Base-by-base conservation (phyloP, 768 basidiomycete species). In the Cubamyces lactineus region DNA sequence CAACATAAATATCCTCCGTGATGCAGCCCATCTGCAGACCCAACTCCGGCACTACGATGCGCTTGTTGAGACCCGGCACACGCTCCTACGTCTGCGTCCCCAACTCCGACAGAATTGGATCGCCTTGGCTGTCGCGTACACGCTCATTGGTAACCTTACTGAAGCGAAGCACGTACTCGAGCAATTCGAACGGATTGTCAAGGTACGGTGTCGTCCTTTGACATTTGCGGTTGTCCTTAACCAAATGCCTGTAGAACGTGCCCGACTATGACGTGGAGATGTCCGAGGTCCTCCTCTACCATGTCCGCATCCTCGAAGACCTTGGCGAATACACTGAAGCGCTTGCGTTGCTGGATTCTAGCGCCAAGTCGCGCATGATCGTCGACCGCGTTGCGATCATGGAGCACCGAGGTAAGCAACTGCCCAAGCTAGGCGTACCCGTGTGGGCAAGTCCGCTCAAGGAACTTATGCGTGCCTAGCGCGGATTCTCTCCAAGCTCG, bases 1-100 rank as follows among this genome's bases (percentile, higher is more conserved):
- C 69, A 97, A 97, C 72, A 76, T 97, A 69, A 96, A 96, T 74
- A 89, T 99, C 66, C 76, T 99, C 24, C 87, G 92, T 46, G 97
- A 98, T 73, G 84, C 93, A 0, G 93, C 96, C 7, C 85, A 90
- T 51, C 82, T 99, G 11, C 92, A 95, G 70, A 87, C 93, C 0
- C 96, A 98, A 64, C 82, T 94, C 13, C 86, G 96, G 38, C 77
- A 88, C 46, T 97, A 85, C 73, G 87, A 91, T 43, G 79, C 78
- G 5, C 82, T 96, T 26, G 84, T 94, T 42, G 89, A 94, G 56
- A 92, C 92, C 2, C 88, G 97, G 1, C 83, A 91, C 66, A 84
- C 85, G 8, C 86, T 97, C 55, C 84, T 98, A 41, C 84, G 81
- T 59, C 73, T 94, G 15, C 87, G 95, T 15, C 95, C 96, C 0